phyloP scores from a whole-genome alignment of 192 early-diverging fungal genomes.

The Coemansia sp. region DNA sequence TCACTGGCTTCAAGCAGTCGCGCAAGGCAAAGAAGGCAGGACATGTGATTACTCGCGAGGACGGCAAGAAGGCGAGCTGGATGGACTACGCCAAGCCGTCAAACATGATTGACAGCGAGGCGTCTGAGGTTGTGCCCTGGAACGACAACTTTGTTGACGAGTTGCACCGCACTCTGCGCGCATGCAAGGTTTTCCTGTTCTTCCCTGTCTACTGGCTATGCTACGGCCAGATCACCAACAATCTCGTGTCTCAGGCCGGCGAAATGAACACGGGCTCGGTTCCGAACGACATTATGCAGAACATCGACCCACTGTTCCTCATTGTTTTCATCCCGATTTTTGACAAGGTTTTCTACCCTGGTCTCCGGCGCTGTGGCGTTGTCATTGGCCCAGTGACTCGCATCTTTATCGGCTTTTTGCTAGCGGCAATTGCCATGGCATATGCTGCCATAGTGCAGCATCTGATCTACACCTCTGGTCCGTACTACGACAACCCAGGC shows the following conservation, averaged over 20 bases:
- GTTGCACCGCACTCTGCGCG: slow-evolving; percentile 55
- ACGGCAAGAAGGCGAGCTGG: slow-evolving; percentile 34
- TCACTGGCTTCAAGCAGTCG: slow-evolving; percentile 24
- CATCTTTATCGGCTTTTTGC: slow-evolving; percentile 57
- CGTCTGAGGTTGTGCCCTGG: slow-evolving; percentile 61
- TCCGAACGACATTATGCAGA: slow-evolving; percentile 64
- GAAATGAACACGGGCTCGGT: slow-evolving; percentile 57
- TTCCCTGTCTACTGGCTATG: slow-evolving; percentile 76
- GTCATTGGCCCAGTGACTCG: slow-evolving; percentile 56
- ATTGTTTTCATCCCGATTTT: slow-evolving; percentile 59
- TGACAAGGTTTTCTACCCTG: slow-evolving; percentile 57
- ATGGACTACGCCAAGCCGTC: slow-evolving; percentile 65
- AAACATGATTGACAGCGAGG: slow-evolving; percentile 1
- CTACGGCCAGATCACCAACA: slow-evolving; percentile 65
- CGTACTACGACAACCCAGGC: slow-evolving; percentile 44
- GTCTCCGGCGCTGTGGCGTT: slow-evolving; percentile 53
- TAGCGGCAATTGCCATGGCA: slow-evolving; percentile 56
- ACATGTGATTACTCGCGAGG: slow-evolving; percentile 19
- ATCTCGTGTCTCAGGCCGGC: slow-evolving; percentile 60
- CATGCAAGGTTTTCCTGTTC: slow-evolving; percentile 66
- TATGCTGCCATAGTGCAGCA: slow-evolving; percentile 60
- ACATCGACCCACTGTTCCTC: slow-evolving; percentile 57
- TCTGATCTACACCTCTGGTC: slow-evolving; percentile 55
- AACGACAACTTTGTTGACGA: slow-evolving; percentile 73
- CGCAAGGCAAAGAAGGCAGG: slow-evolving; percentile 31